Conservation (phyloP, 2,329 filamentous ascomycete species). For the Talaromyces sp. region DNA sequence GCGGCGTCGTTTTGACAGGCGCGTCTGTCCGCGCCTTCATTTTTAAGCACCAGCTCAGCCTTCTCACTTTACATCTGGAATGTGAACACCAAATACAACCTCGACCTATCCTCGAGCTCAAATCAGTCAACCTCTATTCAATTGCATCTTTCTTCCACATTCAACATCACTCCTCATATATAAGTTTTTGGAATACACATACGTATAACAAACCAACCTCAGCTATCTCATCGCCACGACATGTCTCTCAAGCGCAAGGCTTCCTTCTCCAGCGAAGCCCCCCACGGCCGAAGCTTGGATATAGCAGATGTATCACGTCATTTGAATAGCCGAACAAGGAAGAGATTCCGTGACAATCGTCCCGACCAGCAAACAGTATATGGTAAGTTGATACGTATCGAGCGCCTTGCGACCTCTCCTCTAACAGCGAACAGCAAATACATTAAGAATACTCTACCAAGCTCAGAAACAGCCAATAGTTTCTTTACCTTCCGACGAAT, state of each 20-base stretch:
- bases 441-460: slow-evolving; percentile 39
- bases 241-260: slow-evolving; percentile 59
- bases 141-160: background rate
- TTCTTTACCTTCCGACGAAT: slow-evolving; percentile 24
- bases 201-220: background rate
- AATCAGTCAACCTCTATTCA: background rate
- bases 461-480: slow-evolving; percentile 32
- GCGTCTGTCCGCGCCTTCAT: slow-evolving; percentile 5
- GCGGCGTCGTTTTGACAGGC: background rate
- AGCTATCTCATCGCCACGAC: background rate
- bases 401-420: too few species aligned
- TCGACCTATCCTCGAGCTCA: background rate
- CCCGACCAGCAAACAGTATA: slow-evolving; percentile 53
- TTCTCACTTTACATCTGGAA: background rate
- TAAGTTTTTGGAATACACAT: background rate
- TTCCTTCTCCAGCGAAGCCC: slow-evolving; percentile 43
- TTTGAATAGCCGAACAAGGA: slow-evolving; percentile 54
- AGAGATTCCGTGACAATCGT: slow-evolving; percentile 54
- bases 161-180: background rate
- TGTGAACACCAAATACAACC: background rate
- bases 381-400: slow-evolving; percentile 35
- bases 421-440: slow-evolving; percentile 34
- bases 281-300: slow-evolving; percentile 23
- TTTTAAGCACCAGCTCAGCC: background rate
- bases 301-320: slow-evolving; percentile 36